Base-by-base conservation (phyloP, 2,329 filamentous ascomycete genomes). In the Chrysoporthe cubensis region DNA sequence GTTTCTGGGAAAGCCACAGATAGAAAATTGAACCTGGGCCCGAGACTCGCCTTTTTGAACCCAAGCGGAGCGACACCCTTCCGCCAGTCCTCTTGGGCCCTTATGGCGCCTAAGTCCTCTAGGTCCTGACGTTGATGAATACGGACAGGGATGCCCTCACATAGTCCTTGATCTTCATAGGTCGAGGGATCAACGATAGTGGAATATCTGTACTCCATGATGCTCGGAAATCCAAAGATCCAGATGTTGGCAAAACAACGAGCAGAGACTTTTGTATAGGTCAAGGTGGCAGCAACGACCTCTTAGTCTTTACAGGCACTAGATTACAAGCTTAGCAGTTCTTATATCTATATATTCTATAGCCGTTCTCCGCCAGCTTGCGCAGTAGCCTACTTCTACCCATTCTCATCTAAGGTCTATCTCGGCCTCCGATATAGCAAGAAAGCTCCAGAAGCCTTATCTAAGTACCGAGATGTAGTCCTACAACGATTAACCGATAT, bases 51-150 rank as follows among this genome's bases (percentile, higher is more conserved):
- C 37, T 73, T 72, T 46, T 76, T 78, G 6, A 66, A 68, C 7
- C 70, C 63, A 2, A 77, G 60, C 1, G 76, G 75, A 3, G 67
- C 62, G 21, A 80, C 75, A 21, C 74, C 69, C 21, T 73, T 70
- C 0, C 70, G 70, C 79, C 79, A 82, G 71, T 81, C 78, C 57
- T 72, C 65, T 64, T 80, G 78, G 43, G 75, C 76, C 16, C 75
- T 66, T 13, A 79, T 68, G n/a, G 74, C 70, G 16, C 76, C 77
- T 13, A 71, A 70, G 43, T 75, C 70, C 66, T 80, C 78, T 1
- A 70, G 65, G 56, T 73, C 68, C 2, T 71, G 43, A 42, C 73
- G 68, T 37, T 71, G 68, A 63, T 73, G 72, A 43, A 69, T 70
- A 34, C 77, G 72, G 13, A 78, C 72, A 9, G 71, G 48, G 50